Percentiles rank a stretch among this genome's conserved stretches.
Conservation (phyloP, 1,284 basidiomycete genomes). For the Albatrellus sp. region DNA sequence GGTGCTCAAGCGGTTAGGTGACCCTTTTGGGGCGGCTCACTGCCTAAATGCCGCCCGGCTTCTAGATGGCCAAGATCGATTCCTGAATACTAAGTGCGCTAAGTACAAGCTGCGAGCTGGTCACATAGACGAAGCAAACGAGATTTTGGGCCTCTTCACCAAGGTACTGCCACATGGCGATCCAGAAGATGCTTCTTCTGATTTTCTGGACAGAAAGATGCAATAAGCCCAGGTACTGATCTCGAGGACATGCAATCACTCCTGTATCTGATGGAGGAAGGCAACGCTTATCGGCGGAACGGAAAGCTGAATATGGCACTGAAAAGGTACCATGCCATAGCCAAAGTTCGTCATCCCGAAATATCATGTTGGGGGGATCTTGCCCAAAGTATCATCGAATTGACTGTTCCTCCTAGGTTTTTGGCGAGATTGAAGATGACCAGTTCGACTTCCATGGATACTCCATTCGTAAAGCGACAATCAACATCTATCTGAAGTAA, state of each 20-base stretch:
- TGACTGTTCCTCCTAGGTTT: slow-evolving; percentile 36
- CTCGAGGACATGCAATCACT: slow-evolving; percentile 95
- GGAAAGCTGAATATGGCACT: slow-evolving; percentile 73
- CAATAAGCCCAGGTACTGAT: slow-evolving; percentile 65
- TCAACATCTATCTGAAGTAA: slow-evolving; percentile 78
- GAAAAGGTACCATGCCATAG: slow-evolving; percentile 75
- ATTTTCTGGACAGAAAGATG: slow-evolving; percentile 57
- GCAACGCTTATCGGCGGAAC: slow-evolving; percentile 51
- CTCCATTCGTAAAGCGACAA: slow-evolving; percentile 80
- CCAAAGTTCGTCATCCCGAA: slow-evolving; percentile 37
- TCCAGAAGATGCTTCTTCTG: neutral
- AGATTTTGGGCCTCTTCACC: slow-evolving; percentile 75
- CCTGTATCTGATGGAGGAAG: slow-evolving; percentile 82
- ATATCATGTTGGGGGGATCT: neutral
- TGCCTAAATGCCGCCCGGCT: slow-evolving; percentile 75
- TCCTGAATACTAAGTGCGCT: slow-evolving; percentile 88
- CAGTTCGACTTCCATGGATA: slow-evolving; percentile 99
- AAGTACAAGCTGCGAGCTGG: slow-evolving; percentile 87
- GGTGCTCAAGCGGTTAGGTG: slow-evolving; percentile 81
- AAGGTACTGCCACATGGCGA: slow-evolving; percentile 39
- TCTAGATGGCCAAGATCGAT: slow-evolving; percentile 92
- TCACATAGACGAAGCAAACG: slow-evolving; percentile 62
- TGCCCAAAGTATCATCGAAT: neutral
- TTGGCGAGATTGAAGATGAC: slow-evolving; percentile 87
- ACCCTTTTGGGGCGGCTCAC: slow-evolving; percentile 63